Percentiles rank a stretch among this genome's conserved stretches.
These are phyloP conservation scores for Calonectria henricotiae DNA, from an alignment of 2,329 filamentous ascomycete genomes.

Conservation along the genomic window DNA sequence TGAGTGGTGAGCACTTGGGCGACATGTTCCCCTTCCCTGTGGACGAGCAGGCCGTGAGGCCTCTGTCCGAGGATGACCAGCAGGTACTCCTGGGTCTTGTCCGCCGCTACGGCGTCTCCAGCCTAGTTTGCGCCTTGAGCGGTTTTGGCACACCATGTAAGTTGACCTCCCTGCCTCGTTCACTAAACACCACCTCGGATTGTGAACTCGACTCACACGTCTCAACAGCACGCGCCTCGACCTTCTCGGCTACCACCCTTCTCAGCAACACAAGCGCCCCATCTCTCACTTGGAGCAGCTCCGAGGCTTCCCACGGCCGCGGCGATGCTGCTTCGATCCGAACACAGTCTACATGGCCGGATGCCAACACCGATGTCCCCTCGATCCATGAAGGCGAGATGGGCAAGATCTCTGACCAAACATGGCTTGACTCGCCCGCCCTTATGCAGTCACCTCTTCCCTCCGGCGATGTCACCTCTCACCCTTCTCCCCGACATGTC, in stretches of 20 bases:
- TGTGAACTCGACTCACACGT: conserved; percentile 35
- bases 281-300: conserved; percentile 62
- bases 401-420: conserved; percentile 56
- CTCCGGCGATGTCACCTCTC: conserved; percentile 55
- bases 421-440: conserved; percentile 62
- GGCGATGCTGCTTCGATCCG: conserved; percentile 61
- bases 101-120: conserved; percentile 60
- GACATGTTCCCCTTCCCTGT: conserved; percentile 58
- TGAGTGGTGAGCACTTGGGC: conserved; percentile 37
- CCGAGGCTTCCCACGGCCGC: conserved; percentile 60
- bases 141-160: conserved; percentile 59
- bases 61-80: conserved; percentile 60
- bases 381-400: conserved; percentile 58
- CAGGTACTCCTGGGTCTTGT: conserved; percentile 58
- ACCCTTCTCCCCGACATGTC: conserved; percentile 59
- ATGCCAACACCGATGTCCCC: conserved; percentile 55
- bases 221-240: conserved; percentile 60
- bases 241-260: conserved; percentile 60
- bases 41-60: conserved; percentile 58
- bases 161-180: conserved; percentile 37
- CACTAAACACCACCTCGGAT: background rate
- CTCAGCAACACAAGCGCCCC: conserved; percentile 62
- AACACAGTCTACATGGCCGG: conserved; percentile 60
- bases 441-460: conserved; percentile 58
- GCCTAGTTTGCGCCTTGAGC: conserved; percentile 58